A percentile compares a stretch with the other conserved stretches of the same genome.
These are phyloP conservation scores for Microbotryum intermedium DNA, from an alignment of 1,284 basidiomycete genomes.

Conservation along the genomic window DNA sequence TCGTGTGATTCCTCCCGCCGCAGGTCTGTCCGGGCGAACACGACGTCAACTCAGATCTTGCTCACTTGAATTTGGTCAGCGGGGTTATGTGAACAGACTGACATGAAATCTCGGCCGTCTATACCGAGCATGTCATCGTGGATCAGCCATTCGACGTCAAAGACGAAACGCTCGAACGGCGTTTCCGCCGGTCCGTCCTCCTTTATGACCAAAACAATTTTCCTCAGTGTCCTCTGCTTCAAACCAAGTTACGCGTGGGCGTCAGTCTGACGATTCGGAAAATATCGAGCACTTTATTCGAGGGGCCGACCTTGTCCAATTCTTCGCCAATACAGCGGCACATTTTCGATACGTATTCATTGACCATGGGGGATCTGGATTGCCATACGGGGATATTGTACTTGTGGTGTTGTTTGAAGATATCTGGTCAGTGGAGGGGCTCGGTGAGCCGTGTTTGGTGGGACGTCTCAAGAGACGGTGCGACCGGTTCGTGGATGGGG, in stretches of 20 bases:
- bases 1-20: constrained; percentile 56
- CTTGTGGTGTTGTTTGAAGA: constrained; percentile 77
- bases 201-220: constrained; percentile 69
- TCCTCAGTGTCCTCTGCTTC: constrained; percentile 58
- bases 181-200: constrained; percentile 49
- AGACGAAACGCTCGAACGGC: constrained; percentile 54
- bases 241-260: constrained; percentile 8
- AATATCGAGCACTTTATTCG: not conserved
- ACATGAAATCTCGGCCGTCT: constrained; percentile 40
- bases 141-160: constrained; percentile 52
- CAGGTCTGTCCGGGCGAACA: constrained; percentile 52
- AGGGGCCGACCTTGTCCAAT: constrained; percentile 51
- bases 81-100: constrained; percentile 4
- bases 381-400: constrained; percentile 85
- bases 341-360: constrained; percentile 56
- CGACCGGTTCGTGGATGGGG: too few species aligned
- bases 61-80: not conserved
- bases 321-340: constrained; percentile 62
- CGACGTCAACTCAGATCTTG: constrained; percentile 17
- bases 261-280: constrained; percentile 3
- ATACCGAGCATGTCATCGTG: constrained; percentile 65
- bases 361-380: constrained; percentile 75
- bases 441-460: not conserved
- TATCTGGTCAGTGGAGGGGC: constrained; percentile 42
- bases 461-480: too few species aligned